Evolutionary conservation across 176 grass and related monocot genomes (phyloP), one percentile per base, ranked within the genome.

Genomic region (Bonia amplexicaulis): DNA sequence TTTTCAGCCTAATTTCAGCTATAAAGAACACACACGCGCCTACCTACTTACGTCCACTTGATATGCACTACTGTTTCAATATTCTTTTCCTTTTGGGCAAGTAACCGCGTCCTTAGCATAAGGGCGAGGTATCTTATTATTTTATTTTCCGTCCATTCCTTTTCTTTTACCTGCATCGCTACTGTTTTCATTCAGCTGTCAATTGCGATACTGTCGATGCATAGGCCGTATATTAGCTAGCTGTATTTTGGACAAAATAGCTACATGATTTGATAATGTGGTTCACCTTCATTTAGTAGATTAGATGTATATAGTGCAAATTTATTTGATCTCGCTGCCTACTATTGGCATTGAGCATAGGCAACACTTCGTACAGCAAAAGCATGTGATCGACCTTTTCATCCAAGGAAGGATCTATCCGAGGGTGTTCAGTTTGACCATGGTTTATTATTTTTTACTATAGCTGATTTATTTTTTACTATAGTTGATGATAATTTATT

Each of bases 11-110:
- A n/a, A n/a, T n/a, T n/a, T n/a, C n/a, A n/a, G 78, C 37, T 71
- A 15, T 71, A n/a, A 86, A 76, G 19, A 87, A 76, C 44, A 58
- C 14, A 48, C 14, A 20, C 41, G 0, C 8, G 8, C 39, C 39
- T 42, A 9, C 41, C 41, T 14, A 69, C 10, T 20, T 6, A 69
- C 16, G 37, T 13, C 42, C 14, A 58, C 23, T 55, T 47, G 11
- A 40, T 44, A 66, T 33, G 13, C 40, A 73, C 16, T 10, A 46
- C 19, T 41, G 54, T 85, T 41, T 16, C 45, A 64, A 66, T 66
- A 47, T 81, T 17, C 9, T 20, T 90, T 48, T 72, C 86, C 26
- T 80, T 42, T 89, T 26, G 9, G 6, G 9, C 66, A 84, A 80
- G 46, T 49, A 74, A 74, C 33, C 23, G 20, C 42, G 40, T 33